Evolutionary conservation across 2,329 filamentous ascomycete species (phyloP), one percentile per base, ranked within the genome.

Genomic region (Madurella fahalii): DNA sequence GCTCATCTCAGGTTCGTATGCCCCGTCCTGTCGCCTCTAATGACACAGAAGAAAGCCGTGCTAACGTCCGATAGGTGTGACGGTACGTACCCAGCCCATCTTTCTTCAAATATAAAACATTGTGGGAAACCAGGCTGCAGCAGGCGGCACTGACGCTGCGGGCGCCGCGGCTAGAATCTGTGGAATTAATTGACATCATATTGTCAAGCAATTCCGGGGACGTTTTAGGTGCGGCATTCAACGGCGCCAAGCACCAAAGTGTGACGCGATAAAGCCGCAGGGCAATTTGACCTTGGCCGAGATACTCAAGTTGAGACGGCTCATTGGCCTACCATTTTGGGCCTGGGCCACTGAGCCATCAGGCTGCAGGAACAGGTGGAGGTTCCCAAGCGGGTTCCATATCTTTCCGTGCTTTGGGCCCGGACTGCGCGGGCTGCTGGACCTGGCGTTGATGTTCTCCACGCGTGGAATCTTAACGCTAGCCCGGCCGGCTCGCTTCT

Each of bases 1-100:
- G 89, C 89, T 39, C 89, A 94, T 79, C 78, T 94, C 60, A 78
- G 83, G 82, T 85, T 61, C 42, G 64, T 65, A 47, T 40, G 20
- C 50, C 56, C 47, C 31, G 34, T 20, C 44, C 45, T 12, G n/a
- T 37, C 47, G 20, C 51, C 31, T 12, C 40, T 32, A 41, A 41
- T 41, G 52, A 57, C 56, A 41, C 42, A 42, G 47, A 32, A 50
- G 62, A 70, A 43, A 37, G 34, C 9, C 34, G 34, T 37, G 34
- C 56, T 77, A 67, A 77, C 67, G 43, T 52, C 31, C 58, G 58
- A 47, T 60, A 85, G 82, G 70, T 85, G 82, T 68, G 82, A 85
- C 67, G 79, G 82, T 85, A 85, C 67, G 82, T 83, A 69, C 63
- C 44, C 39, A 45, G 34, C 40, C 50, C 48, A 25, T 55, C 40